These are phyloP conservation scores for Hyaloperonospora brassicae DNA, from an alignment of 352 stramenopile genomes.

Conservation along the genomic window DNA sequence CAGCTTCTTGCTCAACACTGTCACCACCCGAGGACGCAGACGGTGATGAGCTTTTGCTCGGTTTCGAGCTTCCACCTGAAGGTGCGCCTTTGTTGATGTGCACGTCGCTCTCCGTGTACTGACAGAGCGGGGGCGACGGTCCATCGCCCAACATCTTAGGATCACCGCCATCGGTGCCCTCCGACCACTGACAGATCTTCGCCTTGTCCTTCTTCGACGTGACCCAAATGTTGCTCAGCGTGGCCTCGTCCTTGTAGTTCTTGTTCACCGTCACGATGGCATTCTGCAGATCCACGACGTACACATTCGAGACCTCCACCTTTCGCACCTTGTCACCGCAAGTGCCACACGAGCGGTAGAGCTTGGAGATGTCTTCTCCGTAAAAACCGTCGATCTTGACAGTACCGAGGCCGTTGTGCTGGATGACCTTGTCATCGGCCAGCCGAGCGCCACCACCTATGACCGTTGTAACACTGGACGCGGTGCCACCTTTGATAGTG, in stretches of 20 bases:
- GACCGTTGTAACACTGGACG: constrained; percentile 26
- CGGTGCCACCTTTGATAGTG: constrained; percentile 32
- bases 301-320: constrained; percentile 29
- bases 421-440: constrained; percentile 47
- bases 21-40: no score
- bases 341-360: constrained; percentile 19
- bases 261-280: constrained; percentile 42
- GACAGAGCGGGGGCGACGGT: constrained; percentile 20
- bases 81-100: constrained; percentile 1
- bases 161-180: constrained; percentile 10
- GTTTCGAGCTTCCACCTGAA: no score
- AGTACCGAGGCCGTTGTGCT: constrained; percentile 32
- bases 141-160: constrained; percentile 27
- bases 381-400: constrained; percentile 23
- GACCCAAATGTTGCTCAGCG: constrained; percentile 31
- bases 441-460: constrained; percentile 35
- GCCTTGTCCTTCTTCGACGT: constrained; percentile 22
- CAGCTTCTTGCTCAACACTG: no score
- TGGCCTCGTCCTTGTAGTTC: constrained; percentile 31
- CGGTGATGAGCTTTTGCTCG: no score
- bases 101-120: constrained; percentile 22
- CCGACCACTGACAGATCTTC: constrained; percentile 6
- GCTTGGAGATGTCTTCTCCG: constrained; percentile 16
- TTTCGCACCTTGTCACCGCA: constrained; percentile 31
- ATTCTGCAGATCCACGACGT: constrained; percentile 22